Percentiles rank a stretch among this genome's conserved stretches.
Conservation (phyloP, 2,329 filamentous ascomycete species). For the Septoria petroselini region DNA sequence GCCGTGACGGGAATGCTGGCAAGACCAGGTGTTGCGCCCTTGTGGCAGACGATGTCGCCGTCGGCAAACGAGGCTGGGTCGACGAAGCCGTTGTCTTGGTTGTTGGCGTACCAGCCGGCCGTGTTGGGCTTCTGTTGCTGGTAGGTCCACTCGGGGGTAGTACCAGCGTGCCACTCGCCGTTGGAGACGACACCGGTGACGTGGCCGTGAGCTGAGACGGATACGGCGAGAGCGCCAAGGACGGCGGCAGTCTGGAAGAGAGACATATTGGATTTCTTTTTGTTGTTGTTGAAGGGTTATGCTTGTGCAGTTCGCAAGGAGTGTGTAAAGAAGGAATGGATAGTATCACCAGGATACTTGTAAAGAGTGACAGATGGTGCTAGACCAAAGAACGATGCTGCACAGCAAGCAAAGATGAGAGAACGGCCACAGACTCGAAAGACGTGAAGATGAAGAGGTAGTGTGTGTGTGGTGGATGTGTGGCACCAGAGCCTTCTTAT, state of each 20-base stretch:
- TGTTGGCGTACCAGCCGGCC: conserved; percentile 53
- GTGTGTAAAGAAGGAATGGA: conserved; percentile 10
- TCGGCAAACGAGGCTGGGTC: conserved; percentile 24
- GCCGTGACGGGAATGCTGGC: conserved; percentile 56
- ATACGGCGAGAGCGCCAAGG: conserved; percentile 37
- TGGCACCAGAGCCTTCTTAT: conserved; percentile 7
- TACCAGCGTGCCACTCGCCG: conserved; percentile 47
- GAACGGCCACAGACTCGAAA: conserved; percentile 1
- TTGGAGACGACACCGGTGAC: conserved; percentile 48
- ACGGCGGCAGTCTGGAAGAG: conserved; percentile 30
- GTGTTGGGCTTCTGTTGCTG: conserved; percentile 35
- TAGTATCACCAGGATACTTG: conserved; percentile 21
- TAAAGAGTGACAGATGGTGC: conserved; percentile 12
- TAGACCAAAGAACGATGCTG: conserved; percentile 12
- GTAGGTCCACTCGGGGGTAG: conserved; percentile 45
- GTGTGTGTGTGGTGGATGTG: neutral
- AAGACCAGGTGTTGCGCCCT: conserved; percentile 50
- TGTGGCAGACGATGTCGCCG: conserved; percentile 46
- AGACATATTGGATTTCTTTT: conserved; percentile 28
- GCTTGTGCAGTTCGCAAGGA: conserved; percentile 4
- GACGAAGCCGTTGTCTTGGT: conserved; percentile 41
- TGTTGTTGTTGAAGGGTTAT: neutral
- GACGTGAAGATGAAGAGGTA: neutral
- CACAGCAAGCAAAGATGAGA: conserved; percentile 14
- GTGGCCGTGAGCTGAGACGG: conserved; percentile 48